These are phyloP conservation scores for Leishmania turanica DNA, from an alignment of 208 protist genomes.

Conservation along the genomic window DNA sequence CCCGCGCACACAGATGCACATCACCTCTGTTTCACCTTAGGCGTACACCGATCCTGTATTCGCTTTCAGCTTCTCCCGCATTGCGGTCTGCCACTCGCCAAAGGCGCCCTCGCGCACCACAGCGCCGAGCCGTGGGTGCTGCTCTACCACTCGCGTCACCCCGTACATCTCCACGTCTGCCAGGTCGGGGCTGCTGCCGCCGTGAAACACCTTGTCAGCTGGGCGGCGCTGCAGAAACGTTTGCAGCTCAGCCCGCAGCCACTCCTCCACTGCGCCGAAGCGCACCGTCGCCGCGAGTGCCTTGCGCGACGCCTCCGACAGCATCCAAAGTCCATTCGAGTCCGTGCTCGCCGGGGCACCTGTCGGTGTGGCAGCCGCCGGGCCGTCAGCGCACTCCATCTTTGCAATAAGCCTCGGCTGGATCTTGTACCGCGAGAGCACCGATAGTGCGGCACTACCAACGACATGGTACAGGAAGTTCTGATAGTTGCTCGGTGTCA, in stretches of 20 bases:
- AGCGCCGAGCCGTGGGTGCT: slow-evolving; percentile 49
- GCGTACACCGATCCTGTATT: slow-evolving; percentile 26
- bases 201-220: slow-evolving; percentile 55
- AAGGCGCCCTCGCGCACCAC: slow-evolving; percentile 47
- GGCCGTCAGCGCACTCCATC: slow-evolving; percentile 17
- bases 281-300: slow-evolving; percentile 13
- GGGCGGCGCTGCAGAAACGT: slow-evolving; percentile 42
- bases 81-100: slow-evolving; percentile 65
- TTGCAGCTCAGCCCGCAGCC: slow-evolving; percentile 52
- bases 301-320: slow-evolving; percentile 8
- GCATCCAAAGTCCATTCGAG: slow-evolving; percentile 27
- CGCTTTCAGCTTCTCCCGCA: slow-evolving; percentile 45
- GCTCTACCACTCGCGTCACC: slow-evolving; percentile 60
- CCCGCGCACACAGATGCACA: neutral
- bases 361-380: neutral
- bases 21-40: slow-evolving; percentile 5
- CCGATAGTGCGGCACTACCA: slow-evolving; percentile 54
- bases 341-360: neutral
- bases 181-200: slow-evolving; percentile 65
- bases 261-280: slow-evolving; percentile 33
- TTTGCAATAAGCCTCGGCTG: slow-evolving; percentile 36
- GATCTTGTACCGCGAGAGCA: slow-evolving; percentile 65
- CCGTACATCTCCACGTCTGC: slow-evolving; percentile 86
- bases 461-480: slow-evolving; percentile 61
- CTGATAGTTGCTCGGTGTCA: slow-evolving; percentile 58